Percentiles rank a stretch among this genome's conserved stretches.
phyloP scores from a whole-genome alignment of 2,329 filamentous ascomycete genomes.

The Fusarium burgessii region DNA sequence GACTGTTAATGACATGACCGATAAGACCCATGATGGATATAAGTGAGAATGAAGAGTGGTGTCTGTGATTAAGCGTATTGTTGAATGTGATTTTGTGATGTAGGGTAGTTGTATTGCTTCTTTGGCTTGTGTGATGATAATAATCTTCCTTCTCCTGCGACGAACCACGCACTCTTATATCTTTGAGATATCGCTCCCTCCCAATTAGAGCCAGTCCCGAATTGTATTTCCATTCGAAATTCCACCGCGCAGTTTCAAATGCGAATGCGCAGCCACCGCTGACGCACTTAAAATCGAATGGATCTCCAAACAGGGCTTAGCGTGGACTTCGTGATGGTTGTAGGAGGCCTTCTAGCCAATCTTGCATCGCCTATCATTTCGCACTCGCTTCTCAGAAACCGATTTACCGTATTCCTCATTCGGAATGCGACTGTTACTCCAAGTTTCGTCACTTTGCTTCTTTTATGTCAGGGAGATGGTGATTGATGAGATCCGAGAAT shows the following conservation, averaged over 20 bases:
- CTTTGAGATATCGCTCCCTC: neutral
- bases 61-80: neutral
- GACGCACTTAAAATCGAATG: conserved; percentile 36
- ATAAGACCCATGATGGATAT: conserved; percentile 37
- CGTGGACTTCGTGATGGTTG: neutral
- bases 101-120: neutral
- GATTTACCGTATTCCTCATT: neutral
- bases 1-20: conserved; percentile 14
- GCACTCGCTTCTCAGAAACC: conserved; percentile 15
- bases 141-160: neutral
- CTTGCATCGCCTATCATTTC: neutral
- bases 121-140: neutral
- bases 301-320: conserved; percentile 30
- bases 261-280: conserved; percentile 34
- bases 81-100: neutral
- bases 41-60: neutral
- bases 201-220: conserved; percentile 11
- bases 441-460: neutral
- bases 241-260: neutral
- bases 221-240: conserved; percentile 32
- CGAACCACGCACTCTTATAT: conserved; percentile 22
- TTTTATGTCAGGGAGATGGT: neutral
- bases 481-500: neutral
- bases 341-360: conserved; percentile 12
- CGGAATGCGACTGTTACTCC: neutral